Evolutionary conservation across 2,329 filamentous ascomycete genomes (phyloP).

Genomic region (Neurospora crassa): DNA sequence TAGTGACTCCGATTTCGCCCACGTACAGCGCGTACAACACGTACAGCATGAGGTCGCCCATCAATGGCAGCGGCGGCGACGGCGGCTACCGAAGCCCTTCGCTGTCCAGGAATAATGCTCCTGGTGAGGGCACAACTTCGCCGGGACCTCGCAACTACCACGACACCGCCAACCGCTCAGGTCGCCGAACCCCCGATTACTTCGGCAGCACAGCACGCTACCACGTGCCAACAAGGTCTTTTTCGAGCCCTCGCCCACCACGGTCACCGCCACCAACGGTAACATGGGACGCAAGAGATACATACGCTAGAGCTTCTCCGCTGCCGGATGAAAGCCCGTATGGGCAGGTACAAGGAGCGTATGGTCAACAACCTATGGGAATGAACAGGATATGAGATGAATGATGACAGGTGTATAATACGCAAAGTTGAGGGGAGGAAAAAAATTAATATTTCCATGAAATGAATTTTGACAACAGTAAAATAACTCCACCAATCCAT

Average conservation of each 20-base stretch:
- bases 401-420: background rate
- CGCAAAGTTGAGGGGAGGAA: background rate
- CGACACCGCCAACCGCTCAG: constrained; percentile 18
- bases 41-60: constrained; percentile 13
- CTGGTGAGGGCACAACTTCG: constrained; percentile 1
- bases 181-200: constrained; percentile 43
- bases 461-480: constrained; percentile 4
- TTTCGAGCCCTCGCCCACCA: constrained; percentile 43
- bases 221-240: constrained; percentile 43
- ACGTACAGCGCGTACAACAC: constrained; percentile 5
- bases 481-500: constrained; percentile 3
- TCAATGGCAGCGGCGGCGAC: constrained; percentile 1
- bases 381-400: constrained; percentile 44
- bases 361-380: constrained; percentile 39
- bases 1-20: constrained; percentile 23
- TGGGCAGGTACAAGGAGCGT: background rate
- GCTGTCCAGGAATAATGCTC: constrained; percentile 9
- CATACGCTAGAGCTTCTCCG: constrained; percentile 31
- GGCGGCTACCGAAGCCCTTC: constrained; percentile 12
- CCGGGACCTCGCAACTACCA: constrained; percentile 1
- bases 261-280: constrained; percentile 21
- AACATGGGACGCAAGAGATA: constrained; percentile 35
- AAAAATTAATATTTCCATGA: background rate
- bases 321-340: constrained; percentile 22
- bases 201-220: constrained; percentile 46